Evolutionary conservation across 257 asterid species (phyloP).

Genomic region (Solanum arcanum): DNA sequence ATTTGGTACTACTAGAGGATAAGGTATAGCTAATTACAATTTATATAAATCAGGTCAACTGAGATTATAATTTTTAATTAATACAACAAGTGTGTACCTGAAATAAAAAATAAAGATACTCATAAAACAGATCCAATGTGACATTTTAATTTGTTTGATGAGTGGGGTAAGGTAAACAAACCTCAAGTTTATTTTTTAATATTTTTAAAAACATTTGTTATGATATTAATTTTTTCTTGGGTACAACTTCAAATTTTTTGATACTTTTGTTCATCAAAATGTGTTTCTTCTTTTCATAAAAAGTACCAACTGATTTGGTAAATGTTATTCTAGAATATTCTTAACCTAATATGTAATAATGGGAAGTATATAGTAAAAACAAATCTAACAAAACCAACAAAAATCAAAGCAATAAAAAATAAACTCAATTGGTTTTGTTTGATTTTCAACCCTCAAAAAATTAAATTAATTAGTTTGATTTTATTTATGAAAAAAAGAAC

Average conservation of each 20-base stretch:
- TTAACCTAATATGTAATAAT: background rate
- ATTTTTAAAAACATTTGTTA: background rate
- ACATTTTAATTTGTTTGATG: background rate
- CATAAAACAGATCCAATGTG: background rate
- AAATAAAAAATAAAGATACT: background rate
- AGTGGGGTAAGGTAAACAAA: background rate
- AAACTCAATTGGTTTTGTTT: background rate
- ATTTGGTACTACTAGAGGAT: background rate
- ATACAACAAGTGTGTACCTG: background rate
- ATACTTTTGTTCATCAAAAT: background rate
- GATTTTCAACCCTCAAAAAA: too few species aligned
- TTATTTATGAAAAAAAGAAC: background rate
- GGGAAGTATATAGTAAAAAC: background rate
- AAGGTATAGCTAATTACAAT: background rate
- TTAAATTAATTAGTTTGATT: too few species aligned
- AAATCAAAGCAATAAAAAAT: background rate
- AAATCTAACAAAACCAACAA: background rate
- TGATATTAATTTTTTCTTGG: background rate
- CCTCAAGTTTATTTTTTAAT: background rate
- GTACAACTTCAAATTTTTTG: background rate
- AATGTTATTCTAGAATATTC: too few species aligned
- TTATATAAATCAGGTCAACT: background rate
- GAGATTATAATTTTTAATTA: background rate
- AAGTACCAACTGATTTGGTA: too few species aligned
- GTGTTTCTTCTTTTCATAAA: background rate